Base-by-base conservation (phyloP, 2,329 filamentous ascomycete genomes). In the Chaetomiaceae sp. region DNA sequence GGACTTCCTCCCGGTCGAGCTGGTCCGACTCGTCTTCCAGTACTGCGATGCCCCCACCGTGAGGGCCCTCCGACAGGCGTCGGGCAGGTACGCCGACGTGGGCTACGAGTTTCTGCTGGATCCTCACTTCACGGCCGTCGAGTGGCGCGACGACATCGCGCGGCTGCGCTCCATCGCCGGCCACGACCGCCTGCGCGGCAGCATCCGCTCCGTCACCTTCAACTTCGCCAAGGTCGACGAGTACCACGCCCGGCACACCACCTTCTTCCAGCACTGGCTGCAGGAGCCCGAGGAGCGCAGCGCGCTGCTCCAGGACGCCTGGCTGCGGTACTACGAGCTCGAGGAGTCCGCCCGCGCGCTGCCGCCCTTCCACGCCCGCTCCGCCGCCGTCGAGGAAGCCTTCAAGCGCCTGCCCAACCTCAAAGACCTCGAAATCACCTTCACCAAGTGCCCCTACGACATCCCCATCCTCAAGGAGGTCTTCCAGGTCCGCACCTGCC, bases 141-240 rank as follows among this genome's bases (percentile, higher is more conserved):
- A 70, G 47, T 77, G 74, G 71, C 69, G 71, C 48, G 67, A 75
- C 60, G 76, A 79, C 58, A 68, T 75, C 38, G 65, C 68, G 40
- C 69, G 74, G 15, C 68, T 80, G 19, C 68, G 72, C 52, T 66
- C 65, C 45, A 75, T 80, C 52, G 72, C 76, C 15, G 63, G 64
- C 48, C 68, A 76, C 56, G 68, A 71, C 36, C 71, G 69, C 6
- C 70, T 77, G 29, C 69, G 71, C 47, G 63, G 63, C 39, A 69
- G 67, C 54, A 72, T 79, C 63, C 66, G 68, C 25, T 69, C 71
- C 19, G 63, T 78, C 55, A 73, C 70, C 53, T 70, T 79, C 61
- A 76, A 76, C 61, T 69, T 79, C 49, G 67, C 72, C 52, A 69
- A 72, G 44, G 59, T 75, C 39, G 68, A 73, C 57, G 69, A 70